A percentile compares a stretch with the other conserved stretches of the same genome.
Evolutionary conservation across 768 basidiomycete genomes (phyloP).

Genomic region (Auriscalpium microsporum): DNA sequence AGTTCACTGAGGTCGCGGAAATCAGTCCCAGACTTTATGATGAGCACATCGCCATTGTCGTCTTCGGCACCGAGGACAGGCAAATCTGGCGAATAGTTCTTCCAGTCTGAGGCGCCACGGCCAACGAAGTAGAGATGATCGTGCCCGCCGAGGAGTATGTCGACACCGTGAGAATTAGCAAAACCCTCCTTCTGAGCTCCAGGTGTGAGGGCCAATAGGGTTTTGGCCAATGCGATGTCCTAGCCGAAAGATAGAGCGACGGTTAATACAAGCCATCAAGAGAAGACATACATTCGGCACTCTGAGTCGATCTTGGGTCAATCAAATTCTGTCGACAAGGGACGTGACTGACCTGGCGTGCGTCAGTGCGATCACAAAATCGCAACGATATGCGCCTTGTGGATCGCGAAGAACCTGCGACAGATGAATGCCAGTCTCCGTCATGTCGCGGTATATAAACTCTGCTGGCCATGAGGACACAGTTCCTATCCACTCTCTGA

Average conservation of each 20-base stretch:
- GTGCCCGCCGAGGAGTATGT: conserved; percentile 81
- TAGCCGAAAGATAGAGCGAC: conserved; percentile 21
- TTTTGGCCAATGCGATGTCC: conserved; percentile 68
- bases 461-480: conserved; percentile 79
- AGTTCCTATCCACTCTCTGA: conserved; percentile 83
- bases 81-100: conserved; percentile 46
- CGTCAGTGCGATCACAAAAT: conserved; percentile 79
- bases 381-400: conserved; percentile 58
- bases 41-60: conserved; percentile 63
- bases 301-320: conserved; percentile 7
- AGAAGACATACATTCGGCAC: conserved; percentile 22
- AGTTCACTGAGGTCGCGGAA: conserved; percentile 82
- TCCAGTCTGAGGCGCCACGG: conserved; percentile 58
- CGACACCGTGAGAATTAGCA: conserved; percentile 60
- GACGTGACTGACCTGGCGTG: conserved; percentile 53
- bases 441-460: conserved; percentile 74
- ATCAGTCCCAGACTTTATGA: conserved; percentile 84
- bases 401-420: conserved; percentile 70
- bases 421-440: conserved; percentile 57
- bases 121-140: conserved; percentile 79
- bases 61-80: conserved; percentile 57
- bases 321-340: not conserved
- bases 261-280: not conserved
- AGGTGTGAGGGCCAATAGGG: conserved; percentile 52
- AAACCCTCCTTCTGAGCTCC: conserved; percentile 40